Percentiles rank a stretch among this genome's conserved stretches.
Evolutionary conservation across 306 rosid species (phyloP).

Genomic region (Rosa chinensis): DNA sequence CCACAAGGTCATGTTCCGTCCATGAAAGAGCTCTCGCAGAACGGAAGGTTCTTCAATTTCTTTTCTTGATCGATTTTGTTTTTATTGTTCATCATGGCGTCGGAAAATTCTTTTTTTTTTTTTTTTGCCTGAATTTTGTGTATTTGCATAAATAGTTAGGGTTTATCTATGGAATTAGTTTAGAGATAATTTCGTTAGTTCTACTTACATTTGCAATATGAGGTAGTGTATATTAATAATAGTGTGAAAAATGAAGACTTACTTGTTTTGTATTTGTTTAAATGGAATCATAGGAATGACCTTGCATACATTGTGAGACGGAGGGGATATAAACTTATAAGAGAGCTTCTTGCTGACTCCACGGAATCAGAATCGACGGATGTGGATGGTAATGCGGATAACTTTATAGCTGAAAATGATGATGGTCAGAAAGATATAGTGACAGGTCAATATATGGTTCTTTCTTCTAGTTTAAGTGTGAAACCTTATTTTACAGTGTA

Average conservation of each 20-base stretch:
- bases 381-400: constrained; percentile 24
- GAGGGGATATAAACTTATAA: constrained; percentile 74
- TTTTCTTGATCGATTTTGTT: not conserved
- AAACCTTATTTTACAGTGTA: constrained; percentile 8
- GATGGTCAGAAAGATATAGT: constrained; percentile 28
- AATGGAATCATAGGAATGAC: constrained; percentile 53
- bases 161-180: not conserved
- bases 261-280: not conserved
- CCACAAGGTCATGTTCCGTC: constrained; percentile 71
- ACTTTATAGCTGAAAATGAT: constrained; percentile 21
- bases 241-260: not conserved
- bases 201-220: not conserved
- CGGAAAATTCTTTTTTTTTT: not conserved
- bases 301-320: constrained; percentile 90
- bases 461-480: constrained; percentile 26
- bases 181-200: not conserved
- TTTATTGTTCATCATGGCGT: not conserved
- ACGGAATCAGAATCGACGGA: constrained; percentile 17
- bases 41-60: constrained; percentile 61
- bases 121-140: not conserved
- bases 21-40: constrained; percentile 64
- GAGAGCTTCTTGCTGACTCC: constrained; percentile 58
- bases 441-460: constrained; percentile 45
- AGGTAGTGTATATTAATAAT: not conserved
- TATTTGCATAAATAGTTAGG: not conserved